Base-by-base conservation (phyloP, 257 asterid genomes). In the Voacanga thouarsii region DNA sequence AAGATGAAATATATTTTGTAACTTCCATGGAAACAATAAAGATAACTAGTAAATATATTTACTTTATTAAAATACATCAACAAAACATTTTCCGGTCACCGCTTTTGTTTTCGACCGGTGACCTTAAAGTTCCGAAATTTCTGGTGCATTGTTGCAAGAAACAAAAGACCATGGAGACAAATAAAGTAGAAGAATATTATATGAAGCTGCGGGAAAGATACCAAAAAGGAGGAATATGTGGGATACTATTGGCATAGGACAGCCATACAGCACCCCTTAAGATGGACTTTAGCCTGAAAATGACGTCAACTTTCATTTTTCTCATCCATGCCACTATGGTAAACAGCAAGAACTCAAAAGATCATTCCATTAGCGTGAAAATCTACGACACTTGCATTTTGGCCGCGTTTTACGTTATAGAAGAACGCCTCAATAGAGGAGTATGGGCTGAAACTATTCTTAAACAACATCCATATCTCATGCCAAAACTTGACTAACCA, bases 261-360 rank as follows among this genome's bases (percentile, higher is more conserved):
- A 59, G 59, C 71, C 45, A 16, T 15, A 18, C 0, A 11, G 28
- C 60, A 75, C 72, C 67, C 37, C 18, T 23, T 1, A 63, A 74
- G 57, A 75, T 67, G 26, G 16, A 66, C 76, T 56, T 72, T 74
- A 67, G 60, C 70, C 53, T 33, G 64, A 74, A 78, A 78, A 56
- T 73, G 71, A 61, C 26, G 41, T 49, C 71, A 47, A 33, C 14
- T 37, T 65, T 80, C 63, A 33, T 18, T 77, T 33, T 49, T 67
- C 30, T 45, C 44, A 15, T 24, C 53, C 47, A 10, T 41, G 60
- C 49, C 26, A 78, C 77, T 1, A 80, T 65, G 55, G 30, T 45
- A 72, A 51, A 76, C n/a, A 43, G 70, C 12, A 30, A 68, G 39
- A 70, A 80, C 41, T 61, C 60, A 63, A 61, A 77, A 12, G 9